These are phyloP conservation scores for Phytophthora vignae DNA, from an alignment of 352 stramenopile genomes.

Conservation along the genomic window DNA sequence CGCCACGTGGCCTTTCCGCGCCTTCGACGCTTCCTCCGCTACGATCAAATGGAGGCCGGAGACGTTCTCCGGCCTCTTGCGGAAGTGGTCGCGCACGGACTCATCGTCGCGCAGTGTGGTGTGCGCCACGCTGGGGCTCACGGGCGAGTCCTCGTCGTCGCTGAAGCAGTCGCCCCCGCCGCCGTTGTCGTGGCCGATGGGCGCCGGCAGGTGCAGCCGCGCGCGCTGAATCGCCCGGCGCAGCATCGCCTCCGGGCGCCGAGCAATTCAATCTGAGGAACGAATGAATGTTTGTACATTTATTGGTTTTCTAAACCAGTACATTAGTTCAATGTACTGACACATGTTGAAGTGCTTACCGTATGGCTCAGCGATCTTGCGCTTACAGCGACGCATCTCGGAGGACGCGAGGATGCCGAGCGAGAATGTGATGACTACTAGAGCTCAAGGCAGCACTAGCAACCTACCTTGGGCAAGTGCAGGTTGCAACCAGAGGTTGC, in stretches of 20 bases:
- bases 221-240: conserved; percentile 62
- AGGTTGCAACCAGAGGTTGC: conserved; percentile 11
- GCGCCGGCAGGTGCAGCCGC: conserved; percentile 65
- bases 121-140: conserved; percentile 58
- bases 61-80: conserved; percentile 38
- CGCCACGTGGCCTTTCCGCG: conserved; percentile 33
- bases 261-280: neutral
- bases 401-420: conserved; percentile 62
- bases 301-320: neutral
- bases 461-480: conserved; percentile 54
- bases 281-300: neutral
- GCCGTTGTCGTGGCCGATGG: conserved; percentile 67
- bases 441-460: neutral
- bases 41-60: conserved; percentile 34
- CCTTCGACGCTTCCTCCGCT: conserved; percentile 6
- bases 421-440: neutral
- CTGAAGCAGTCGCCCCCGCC: conserved; percentile 37
- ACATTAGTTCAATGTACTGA: neutral
- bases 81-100: conserved; percentile 37
- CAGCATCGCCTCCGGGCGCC: conserved; percentile 48
- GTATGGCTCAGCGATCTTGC: conserved; percentile 36
- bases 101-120: conserved; percentile 41
- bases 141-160: conserved; percentile 30
- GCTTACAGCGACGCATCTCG: conserved; percentile 62
- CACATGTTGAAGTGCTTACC: conserved; percentile 2